Evolutionary conservation across 495 filamentous ascomycete species (phyloP).

Genomic region (Aspergillus baeticus): DNA sequence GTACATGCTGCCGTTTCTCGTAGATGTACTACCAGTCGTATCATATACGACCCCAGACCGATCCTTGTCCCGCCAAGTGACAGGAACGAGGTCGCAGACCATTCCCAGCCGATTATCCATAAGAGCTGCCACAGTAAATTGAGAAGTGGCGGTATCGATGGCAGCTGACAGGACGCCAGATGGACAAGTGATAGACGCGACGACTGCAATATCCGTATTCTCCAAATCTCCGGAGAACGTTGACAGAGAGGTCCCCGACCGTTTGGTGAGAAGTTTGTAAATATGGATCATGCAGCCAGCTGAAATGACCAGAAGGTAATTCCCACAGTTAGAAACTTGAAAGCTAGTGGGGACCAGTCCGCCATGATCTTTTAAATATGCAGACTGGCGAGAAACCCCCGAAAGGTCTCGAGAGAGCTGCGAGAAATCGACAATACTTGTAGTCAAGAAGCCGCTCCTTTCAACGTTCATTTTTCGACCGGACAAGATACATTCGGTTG

Average conservation of each 20-base stretch:
- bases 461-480: slow-evolving; percentile 48
- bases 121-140: slow-evolving; percentile 60
- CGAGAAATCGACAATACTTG: slow-evolving; percentile 34
- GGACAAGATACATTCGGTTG: slow-evolving; percentile 60
- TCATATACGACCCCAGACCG: background rate
- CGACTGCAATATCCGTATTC: slow-evolving; percentile 34
- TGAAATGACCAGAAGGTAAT: slow-evolving; percentile 56
- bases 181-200: slow-evolving; percentile 60
- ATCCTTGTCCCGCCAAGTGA: background rate
- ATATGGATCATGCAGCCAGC: slow-evolving; percentile 61
- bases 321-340: slow-evolving; percentile 58
- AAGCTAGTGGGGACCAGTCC: slow-evolving; percentile 33
- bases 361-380: slow-evolving; percentile 17
- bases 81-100: slow-evolving; percentile 53
- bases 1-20: slow-evolving; percentile 11
- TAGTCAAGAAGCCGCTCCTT: slow-evolving; percentile 25
- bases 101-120: slow-evolving; percentile 62
- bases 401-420: slow-evolving; percentile 18
- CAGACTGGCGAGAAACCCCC: background rate
- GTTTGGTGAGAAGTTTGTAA: slow-evolving; percentile 49
- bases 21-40: background rate
- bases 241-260: slow-evolving; percentile 12
- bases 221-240: slow-evolving; percentile 12
- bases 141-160: slow-evolving; percentile 60
- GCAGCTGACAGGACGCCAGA: slow-evolving; percentile 57